Evolutionary conservation across 352 stramenopile genomes (phyloP), one percentile per base, ranked within the genome.

Genomic region (Pythium scleroteichum): DNA sequence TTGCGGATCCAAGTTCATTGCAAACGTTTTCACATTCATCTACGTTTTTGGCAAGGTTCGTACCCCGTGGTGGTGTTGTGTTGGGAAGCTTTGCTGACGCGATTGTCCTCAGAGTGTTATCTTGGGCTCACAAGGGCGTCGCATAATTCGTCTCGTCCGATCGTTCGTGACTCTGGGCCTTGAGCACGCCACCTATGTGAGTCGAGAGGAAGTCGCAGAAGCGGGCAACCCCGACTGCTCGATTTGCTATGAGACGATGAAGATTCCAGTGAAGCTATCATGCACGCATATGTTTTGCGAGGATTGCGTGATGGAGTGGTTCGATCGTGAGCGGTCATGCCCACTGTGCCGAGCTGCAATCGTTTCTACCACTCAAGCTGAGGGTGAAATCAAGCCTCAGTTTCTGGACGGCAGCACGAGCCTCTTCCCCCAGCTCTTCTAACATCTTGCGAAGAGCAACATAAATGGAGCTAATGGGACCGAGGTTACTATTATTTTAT

Each of bases 221-320:
- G 72, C 78, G 4, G 82, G 80, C 2, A 78, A 55, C 0, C 78
- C 79, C 1, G 82, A 94, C 53, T 94, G 84, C 60, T 90, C 82
- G 13, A 94, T 94, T 44, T 94, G 84, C 69, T 94, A 94, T 55
- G 84, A 94, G 33, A 27, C 67, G 2, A 90, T 94, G 84, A 68
- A 79, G 6, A 61, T 64, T 23, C 84, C 84, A 9, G 84, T 94
- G 26, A 87, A 92, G 50, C 77, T 94, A 20, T 69, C 68, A 49
- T 94, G 84, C 45, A 74, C 79, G 39, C 84, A 94, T 66, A 83
- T 94, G 73, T 94, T 94, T 58, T 94, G 84, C 55, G 84, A 94
- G 64, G 84, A 92, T 39, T 94, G 84, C 55, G 82, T 94, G 44
- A 82, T 75, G 23, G 84, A 94, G 47, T 94, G 84, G 84, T 88